Conservation (phyloP, 441 rosid genomes). For the Hura crepitans region DNA sequence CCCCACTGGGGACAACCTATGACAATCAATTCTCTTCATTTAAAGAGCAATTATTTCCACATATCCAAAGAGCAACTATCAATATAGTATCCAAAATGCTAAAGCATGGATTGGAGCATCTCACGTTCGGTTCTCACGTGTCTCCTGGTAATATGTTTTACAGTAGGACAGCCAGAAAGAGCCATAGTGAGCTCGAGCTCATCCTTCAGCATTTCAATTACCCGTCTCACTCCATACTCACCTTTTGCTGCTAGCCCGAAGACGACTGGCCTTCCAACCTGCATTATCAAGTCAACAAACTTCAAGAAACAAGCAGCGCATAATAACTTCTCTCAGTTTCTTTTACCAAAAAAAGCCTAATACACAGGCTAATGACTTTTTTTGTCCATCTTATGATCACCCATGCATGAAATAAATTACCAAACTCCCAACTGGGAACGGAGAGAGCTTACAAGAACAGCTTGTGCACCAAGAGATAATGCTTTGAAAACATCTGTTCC, state of each 20-base stretch:
- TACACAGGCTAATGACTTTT: not conserved
- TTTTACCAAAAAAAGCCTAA: not conserved
- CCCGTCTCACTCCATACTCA: slow-evolving; percentile 54
- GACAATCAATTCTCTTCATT: not conserved
- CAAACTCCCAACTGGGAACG: not conserved
- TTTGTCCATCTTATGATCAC: not conserved
- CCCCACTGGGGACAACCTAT: not conserved
- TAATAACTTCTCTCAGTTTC: not conserved
- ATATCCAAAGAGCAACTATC: not conserved
- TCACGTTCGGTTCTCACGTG: slow-evolving; percentile 35
- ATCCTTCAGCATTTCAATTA: slow-evolving; percentile 62
- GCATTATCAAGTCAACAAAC: slow-evolving; percentile 18
- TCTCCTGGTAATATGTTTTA: slow-evolving; percentile 55
- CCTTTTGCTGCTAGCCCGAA: slow-evolving; percentile 82
- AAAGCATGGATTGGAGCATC: slow-evolving; percentile 42
- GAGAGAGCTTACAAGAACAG: slow-evolving; percentile 59
- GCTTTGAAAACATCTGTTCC: slow-evolving; percentile 94
- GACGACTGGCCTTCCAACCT: slow-evolving; percentile 78
- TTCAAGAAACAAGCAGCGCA: not conserved
- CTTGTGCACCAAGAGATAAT: slow-evolving; percentile 76
- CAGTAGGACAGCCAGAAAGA: slow-evolving; percentile 59
- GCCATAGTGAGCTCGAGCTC: slow-evolving; percentile 82
- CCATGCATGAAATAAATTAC: not conserved
- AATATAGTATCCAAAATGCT: slow-evolving; percentile 1
- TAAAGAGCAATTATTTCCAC: not conserved